phyloP scores from a whole-genome alignment of 2,329 filamentous ascomycete genomes.

The Fusarium dlaminii region DNA sequence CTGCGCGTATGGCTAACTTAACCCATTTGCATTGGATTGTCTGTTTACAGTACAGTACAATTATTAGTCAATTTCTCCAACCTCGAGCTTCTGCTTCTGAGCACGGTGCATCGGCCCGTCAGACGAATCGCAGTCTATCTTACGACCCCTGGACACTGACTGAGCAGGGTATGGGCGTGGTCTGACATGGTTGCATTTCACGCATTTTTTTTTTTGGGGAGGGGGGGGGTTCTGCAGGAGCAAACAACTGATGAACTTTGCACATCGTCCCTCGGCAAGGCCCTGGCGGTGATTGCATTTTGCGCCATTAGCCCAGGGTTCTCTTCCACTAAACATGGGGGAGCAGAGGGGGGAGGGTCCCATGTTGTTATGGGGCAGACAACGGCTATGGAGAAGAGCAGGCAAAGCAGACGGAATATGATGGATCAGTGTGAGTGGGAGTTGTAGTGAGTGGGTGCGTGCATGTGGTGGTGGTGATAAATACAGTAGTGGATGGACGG shows the following conservation, averaged over 20 bases:
- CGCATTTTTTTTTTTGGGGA: slow-evolving; percentile 20
- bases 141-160: slow-evolving; percentile 36
- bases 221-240: background rate
- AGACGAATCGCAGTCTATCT: slow-evolving; percentile 38
- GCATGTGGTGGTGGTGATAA: slow-evolving; percentile 13
- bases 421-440: slow-evolving; percentile 14
- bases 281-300: slow-evolving; percentile 21
- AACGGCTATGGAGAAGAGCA: slow-evolving; percentile 21
- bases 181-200: slow-evolving; percentile 43
- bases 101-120: slow-evolving; percentile 44
- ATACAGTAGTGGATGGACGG: background rate
- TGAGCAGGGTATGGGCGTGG: slow-evolving; percentile 16
- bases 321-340: slow-evolving; percentile 14
- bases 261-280: slow-evolving; percentile 19
- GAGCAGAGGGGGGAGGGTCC: background rate
- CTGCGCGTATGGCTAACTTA: slow-evolving; percentile 28
- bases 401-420: slow-evolving; percentile 20
- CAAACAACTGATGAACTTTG: background rate
- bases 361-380: slow-evolving; percentile 30
- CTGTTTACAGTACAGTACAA: slow-evolving; percentile 31
- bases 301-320: slow-evolving; percentile 24
- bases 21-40: slow-evolving; percentile 31
- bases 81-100: slow-evolving; percentile 28
- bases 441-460: slow-evolving; percentile 9
- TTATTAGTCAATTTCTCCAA: slow-evolving; percentile 38